Conservation (phyloP, 225 moss, liverwort and hornwort genomes). For the Neckera pumila region DNA sequence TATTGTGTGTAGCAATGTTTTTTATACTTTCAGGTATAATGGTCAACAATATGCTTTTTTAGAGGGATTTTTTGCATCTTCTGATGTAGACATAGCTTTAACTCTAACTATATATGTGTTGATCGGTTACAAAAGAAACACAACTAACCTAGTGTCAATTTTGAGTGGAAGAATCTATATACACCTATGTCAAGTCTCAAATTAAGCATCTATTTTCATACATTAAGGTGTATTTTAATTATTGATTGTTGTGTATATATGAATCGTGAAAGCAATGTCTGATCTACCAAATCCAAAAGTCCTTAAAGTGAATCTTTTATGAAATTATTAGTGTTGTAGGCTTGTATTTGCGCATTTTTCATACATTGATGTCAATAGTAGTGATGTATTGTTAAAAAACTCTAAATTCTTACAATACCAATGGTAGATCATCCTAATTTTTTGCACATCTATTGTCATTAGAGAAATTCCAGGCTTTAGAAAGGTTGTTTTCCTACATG, state of each 20-base stretch:
- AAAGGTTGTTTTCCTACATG: no score
- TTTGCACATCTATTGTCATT: neutral
- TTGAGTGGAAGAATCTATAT: neutral
- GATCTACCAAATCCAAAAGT: neutral
- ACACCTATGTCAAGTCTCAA: neutral
- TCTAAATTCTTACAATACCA: neutral
- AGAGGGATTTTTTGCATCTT: neutral
- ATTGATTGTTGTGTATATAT: rapidly evolving
- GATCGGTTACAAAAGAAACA: neutral
- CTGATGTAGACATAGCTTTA: neutral
- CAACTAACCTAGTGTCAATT: neutral
- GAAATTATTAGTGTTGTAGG: neutral
- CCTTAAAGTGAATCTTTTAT: neutral
- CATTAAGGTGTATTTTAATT: neutral
- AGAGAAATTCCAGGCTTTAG: no score
- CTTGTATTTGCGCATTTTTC: neutral
- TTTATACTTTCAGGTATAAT: rapidly evolving
- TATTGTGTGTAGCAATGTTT: neutral
- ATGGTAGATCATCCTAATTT: neutral
- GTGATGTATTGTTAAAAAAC: rapidly evolving
- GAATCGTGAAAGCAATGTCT: neutral
- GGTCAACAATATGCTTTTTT: neutral
- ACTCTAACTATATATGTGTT: rapidly evolving
- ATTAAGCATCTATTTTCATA: neutral
- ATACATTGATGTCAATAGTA: rapidly evolving